Conservation (phyloP, 2,329 filamentous ascomycete genomes). For the Fusarium foetens region DNA sequence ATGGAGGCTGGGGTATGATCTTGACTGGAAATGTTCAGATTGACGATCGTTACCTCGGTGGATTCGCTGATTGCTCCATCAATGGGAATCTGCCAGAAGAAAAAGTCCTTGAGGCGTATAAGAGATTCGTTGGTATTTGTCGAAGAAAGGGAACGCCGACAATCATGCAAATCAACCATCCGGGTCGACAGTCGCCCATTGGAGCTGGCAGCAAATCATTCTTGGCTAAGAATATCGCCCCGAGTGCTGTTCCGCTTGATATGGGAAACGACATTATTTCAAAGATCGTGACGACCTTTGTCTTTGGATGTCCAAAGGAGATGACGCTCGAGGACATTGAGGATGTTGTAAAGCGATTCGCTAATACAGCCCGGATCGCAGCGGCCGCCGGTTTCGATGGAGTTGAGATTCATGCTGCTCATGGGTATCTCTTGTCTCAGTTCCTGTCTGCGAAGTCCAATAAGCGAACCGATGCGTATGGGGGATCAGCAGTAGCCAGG, state of each 20-base stretch:
- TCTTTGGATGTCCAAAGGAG: constrained; percentile 65
- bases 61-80: constrained; percentile 49
- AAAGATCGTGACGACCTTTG: constrained; percentile 45
- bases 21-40: constrained; percentile 63
- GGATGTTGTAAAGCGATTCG: constrained; percentile 62
- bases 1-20: constrained; percentile 63
- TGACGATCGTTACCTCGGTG: constrained; percentile 52
- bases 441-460: constrained; percentile 65
- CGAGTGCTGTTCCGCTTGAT: constrained; percentile 55
- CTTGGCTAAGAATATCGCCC: constrained; percentile 54
- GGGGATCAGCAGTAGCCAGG: constrained; percentile 60
- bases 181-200: constrained; percentile 56
- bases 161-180: constrained; percentile 59
- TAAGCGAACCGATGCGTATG: constrained; percentile 64
- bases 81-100: constrained; percentile 35
- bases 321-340: constrained; percentile 66
- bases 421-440: constrained; percentile 68
- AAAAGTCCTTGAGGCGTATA: constrained; percentile 52
- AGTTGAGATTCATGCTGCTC: constrained; percentile 59
- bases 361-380: constrained; percentile 60
- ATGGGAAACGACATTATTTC: constrained; percentile 54
- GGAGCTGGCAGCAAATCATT: constrained; percentile 51
- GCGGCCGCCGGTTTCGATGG: constrained; percentile 59
- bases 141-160: constrained; percentile 50
- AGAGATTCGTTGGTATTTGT: constrained; percentile 48